These are phyloP conservation scores for Hemisphaericaspora xylofermentans DNA, from an alignment of 1,139 yeast genomes.

Conservation along the genomic window DNA sequence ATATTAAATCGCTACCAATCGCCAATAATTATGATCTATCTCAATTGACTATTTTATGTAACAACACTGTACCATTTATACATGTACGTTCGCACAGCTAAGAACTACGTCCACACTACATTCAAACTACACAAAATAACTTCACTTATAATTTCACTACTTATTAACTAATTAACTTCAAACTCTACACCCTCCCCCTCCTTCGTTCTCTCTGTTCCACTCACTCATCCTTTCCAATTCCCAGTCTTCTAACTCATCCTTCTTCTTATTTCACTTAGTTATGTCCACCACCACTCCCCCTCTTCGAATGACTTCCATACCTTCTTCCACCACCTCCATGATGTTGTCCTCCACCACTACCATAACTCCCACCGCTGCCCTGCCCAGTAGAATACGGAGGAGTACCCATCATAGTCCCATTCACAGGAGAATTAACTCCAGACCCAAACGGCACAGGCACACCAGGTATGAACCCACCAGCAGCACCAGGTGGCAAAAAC, in stretches of 20 bases:
- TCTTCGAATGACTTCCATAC: constrained; percentile 12
- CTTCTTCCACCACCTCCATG: constrained; percentile 15
- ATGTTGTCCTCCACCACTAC: constrained; percentile 5
- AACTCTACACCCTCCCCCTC: background rate
- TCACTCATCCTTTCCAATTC: background rate
- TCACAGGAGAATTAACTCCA: constrained; percentile 32
- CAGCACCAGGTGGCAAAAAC: constrained; percentile 30
- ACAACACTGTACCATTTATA: too few species aligned
- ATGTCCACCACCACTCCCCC: constrained; percentile 14
- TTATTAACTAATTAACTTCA: background rate
- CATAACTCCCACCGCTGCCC: constrained; percentile 8
- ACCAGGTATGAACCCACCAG: constrained; percentile 33
- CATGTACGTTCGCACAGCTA: too few species aligned
- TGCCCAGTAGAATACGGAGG: constrained; percentile 4
- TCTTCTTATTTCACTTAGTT: background rate
- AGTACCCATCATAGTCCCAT: constrained; percentile 23
- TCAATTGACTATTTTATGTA: too few species aligned
- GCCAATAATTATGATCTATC: too few species aligned
- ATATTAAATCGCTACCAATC: too few species aligned
- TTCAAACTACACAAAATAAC: background rate
- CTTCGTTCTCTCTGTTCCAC: background rate
- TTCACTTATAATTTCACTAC: background rate
- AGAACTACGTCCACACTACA: background rate
- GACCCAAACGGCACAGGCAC: constrained; percentile 22
- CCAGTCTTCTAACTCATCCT: background rate